These are phyloP conservation scores for Ceratobasidium sp. DNA, from an alignment of 1,284 basidiomycete species.

Conservation along the genomic window DNA sequence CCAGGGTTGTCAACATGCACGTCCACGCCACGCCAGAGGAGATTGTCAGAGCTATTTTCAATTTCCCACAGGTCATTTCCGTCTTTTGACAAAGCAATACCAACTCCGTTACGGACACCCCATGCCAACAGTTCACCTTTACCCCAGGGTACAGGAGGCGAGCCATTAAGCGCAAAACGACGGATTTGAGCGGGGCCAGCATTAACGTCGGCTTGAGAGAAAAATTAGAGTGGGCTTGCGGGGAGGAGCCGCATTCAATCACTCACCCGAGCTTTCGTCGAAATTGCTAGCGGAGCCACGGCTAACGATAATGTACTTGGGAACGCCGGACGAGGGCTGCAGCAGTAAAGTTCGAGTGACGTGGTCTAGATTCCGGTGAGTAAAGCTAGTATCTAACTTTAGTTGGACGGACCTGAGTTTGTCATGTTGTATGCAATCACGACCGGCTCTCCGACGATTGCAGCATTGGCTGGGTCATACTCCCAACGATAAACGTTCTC, in stretches of 20 bases:
- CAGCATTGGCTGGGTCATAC: constrained; percentile 34
- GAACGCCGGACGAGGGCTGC: constrained; percentile 40
- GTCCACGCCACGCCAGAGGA: constrained; percentile 13
- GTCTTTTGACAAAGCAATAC: constrained; percentile 49
- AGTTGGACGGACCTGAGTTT: constrained; percentile 48
- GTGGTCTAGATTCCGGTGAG: constrained; percentile 34
- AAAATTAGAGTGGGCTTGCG: not conserved
- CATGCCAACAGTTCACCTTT: constrained; percentile 51
- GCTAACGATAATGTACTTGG: constrained; percentile 45
- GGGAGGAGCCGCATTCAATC: not conserved
- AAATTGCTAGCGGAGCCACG: constrained; percentile 53
- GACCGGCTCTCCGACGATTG: constrained; percentile 39
- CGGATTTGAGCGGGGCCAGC: constrained; percentile 55
- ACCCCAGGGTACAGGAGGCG: constrained; percentile 43
- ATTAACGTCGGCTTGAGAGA: constrained; percentile 30
- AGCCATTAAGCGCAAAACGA: constrained; percentile 40
- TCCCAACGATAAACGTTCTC: constrained; percentile 28
- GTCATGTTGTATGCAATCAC: constrained; percentile 50
- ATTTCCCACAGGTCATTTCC: constrained; percentile 49
- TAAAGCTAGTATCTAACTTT: not conserved
- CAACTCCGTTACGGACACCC: constrained; percentile 56
- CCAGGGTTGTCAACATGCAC: constrained; percentile 33
- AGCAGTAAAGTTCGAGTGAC: constrained; percentile 52
- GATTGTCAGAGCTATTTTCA: constrained; percentile 52
- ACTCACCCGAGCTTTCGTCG: constrained; percentile 46